A percentile compares a stretch with the other conserved stretches of the same genome.
Conservation (phyloP, 768 basidiomycete species). For the Boletus huronensis region DNA sequence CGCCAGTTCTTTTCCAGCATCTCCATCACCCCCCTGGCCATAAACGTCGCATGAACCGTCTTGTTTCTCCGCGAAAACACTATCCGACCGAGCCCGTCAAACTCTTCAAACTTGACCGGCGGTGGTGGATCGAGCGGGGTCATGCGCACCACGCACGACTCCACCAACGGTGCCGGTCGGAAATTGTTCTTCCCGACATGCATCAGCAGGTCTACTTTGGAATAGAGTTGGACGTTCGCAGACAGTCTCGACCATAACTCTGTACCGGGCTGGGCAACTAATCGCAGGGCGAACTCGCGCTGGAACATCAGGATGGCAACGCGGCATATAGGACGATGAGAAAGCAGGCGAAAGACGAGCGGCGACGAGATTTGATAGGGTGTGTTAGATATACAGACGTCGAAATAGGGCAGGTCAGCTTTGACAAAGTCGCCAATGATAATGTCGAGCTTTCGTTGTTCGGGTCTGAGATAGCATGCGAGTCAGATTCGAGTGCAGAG, state of each 20-base stretch:
- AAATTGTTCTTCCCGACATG: constrained; percentile 97
- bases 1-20: constrained; percentile 93
- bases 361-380: constrained; percentile 99
- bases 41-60: constrained; percentile 83
- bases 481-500: not conserved
- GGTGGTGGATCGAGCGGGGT: constrained; percentile 94
- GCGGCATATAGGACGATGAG: constrained; percentile 91
- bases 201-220: constrained; percentile 94
- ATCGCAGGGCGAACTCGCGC: constrained; percentile 92
- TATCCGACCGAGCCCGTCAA: constrained; percentile 91
- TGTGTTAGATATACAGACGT: constrained; percentile 98
- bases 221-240: constrained; percentile 96
- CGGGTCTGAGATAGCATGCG: constrained; percentile 55
- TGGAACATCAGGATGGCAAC: constrained; percentile 99
- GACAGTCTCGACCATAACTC: constrained; percentile 90
- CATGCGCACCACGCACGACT: constrained; percentile 87
- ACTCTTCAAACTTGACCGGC: constrained; percentile 93
- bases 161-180: constrained; percentile 92
- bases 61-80: constrained; percentile 90
- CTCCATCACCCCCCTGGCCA: constrained; percentile 90
- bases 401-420: constrained; percentile 96
- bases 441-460: constrained; percentile 91
- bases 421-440: constrained; percentile 98
- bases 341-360: constrained; percentile 93
- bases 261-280: constrained; percentile 81